phyloP scores from a whole-genome alignment of 345 rosid species.

The Arabidopsis suecica region DNA sequence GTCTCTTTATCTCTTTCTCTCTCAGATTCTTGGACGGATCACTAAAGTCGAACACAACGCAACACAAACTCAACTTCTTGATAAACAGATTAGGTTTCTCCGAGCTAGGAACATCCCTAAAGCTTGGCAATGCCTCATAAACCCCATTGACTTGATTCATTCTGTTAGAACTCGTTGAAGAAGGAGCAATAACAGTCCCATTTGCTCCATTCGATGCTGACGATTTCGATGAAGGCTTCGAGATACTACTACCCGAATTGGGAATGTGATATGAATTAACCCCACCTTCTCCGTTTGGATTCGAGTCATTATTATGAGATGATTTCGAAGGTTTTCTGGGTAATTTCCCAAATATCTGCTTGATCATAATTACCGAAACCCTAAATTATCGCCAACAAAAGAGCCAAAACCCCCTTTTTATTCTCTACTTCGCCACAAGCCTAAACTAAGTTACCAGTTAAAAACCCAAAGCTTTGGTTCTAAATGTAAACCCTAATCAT shows the following conservation, averaged over 20 bases:
- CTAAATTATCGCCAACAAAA: neutral
- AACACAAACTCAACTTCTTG: slow-evolving; percentile 67
- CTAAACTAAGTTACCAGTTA: slow-evolving; percentile 10
- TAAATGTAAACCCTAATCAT: slow-evolving; percentile 22
- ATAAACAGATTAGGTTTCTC: slow-evolving; percentile 73
- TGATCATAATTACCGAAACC: slow-evolving; percentile 63
- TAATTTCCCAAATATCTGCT: slow-evolving; percentile 74
- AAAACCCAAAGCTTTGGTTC: slow-evolving; percentile 1
- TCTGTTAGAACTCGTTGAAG: slow-evolving; percentile 42
- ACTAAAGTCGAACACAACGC: slow-evolving; percentile 69
- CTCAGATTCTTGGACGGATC: slow-evolving; percentile 66
- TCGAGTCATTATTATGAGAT: slow-evolving; percentile 51
- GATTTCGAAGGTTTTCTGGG: slow-evolving; percentile 78
- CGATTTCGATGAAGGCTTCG: slow-evolving; percentile 42
- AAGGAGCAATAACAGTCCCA: slow-evolving; percentile 47
- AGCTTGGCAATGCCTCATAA: slow-evolving; percentile 72
- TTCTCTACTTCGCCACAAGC: slow-evolving; percentile 12
- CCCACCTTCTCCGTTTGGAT: slow-evolving; percentile 50
- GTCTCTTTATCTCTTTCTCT: slow-evolving; percentile 85
- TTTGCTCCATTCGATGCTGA: slow-evolving; percentile 53
- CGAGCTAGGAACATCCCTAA: slow-evolving; percentile 64
- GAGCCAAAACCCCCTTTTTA: slow-evolving; percentile 4
- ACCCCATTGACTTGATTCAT: slow-evolving; percentile 54
- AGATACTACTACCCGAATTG: slow-evolving; percentile 46
- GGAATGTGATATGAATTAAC: slow-evolving; percentile 30